Evolutionary conservation across 2,329 filamentous ascomycete species (phyloP), one percentile per base, ranked within the genome.

Genomic region (Nothopassalora personata): DNA sequence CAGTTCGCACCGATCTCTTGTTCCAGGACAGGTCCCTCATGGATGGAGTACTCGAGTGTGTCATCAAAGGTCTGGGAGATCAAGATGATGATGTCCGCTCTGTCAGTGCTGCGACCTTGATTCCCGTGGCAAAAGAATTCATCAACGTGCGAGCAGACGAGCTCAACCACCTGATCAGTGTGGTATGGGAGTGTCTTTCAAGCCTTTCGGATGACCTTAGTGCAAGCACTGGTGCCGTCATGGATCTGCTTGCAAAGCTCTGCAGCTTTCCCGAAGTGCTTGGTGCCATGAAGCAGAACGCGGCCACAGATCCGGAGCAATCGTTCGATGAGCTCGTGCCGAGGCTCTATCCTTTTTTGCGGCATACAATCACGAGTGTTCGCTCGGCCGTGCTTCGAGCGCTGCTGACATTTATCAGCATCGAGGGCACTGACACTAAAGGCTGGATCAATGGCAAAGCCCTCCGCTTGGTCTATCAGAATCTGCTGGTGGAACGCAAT

Each of bases 131-230:
- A 5, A 88, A 93, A 71, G 94, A 99, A 70, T 95, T 97, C 68
- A 92, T 97, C 66, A 86, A 86, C 39, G 84, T 96, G 73, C 88
- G 93, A 15, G 88, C 91, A 15, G 81, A 81, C 34, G 86, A 90
- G 47, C 81, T 99, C 33, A 86, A 92, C 62, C 82, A 83, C 31
- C 84, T 99, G 43, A 96, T 97, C 73, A 88, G 89, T 70, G 96
- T 97, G 60, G 92, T 99, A 30, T 99, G 94, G 94, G 90, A 96
- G 70, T 97, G 94, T 77, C 80, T 99, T 27, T 96, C 93, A 3
- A 95, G 96, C 71, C 80, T 99, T n/a, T 92, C 93, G 64, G 94
- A 99, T 71, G 94, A 99, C 71, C 81, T 99, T 18, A 97, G 92
- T 73, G 94, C 94, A 4, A 97, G 94, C 73, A 99, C 95, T 9